Percentiles rank a stretch among this genome's conserved stretches.
phyloP scores from a whole-genome alignment of 2,329 filamentous ascomycete species.

The Nemania sp. region DNA sequence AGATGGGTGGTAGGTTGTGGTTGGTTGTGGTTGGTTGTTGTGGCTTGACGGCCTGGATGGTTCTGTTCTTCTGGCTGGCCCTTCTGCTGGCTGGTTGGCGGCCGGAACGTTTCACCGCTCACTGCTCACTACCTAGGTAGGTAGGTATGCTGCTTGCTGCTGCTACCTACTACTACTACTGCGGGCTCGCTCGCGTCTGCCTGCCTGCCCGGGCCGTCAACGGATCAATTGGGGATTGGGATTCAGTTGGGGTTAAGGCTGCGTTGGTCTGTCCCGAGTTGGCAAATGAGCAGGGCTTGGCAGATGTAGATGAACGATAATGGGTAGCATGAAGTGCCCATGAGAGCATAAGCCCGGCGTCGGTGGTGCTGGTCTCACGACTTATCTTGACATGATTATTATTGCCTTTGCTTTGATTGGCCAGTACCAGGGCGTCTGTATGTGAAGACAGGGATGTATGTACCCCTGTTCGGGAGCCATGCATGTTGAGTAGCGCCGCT shows the following conservation, averaged over 20 bases:
- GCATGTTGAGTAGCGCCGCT: not conserved
- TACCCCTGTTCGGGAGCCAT: constrained; percentile 18
- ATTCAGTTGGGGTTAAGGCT: constrained; percentile 19
- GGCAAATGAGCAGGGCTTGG: constrained; percentile 35
- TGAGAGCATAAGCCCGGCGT: constrained; percentile 30
- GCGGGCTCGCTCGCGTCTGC: not conserved
- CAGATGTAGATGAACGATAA: constrained; percentile 28
- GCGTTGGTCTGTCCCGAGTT: constrained; percentile 22
- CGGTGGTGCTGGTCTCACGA: constrained; percentile 24
- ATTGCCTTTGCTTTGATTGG: constrained; percentile 35
- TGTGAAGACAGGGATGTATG: constrained; percentile 17
- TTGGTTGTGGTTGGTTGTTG: no score
- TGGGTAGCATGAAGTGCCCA: no score
- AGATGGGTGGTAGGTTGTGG: not conserved
- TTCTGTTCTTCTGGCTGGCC: not conserved
- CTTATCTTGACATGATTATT: constrained; percentile 36
- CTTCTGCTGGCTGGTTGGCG: not conserved
- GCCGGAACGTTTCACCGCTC: constrained; percentile 21
- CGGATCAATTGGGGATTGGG: not conserved
- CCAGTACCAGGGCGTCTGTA: not conserved
- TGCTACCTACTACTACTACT: not conserved
- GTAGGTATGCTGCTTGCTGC: not conserved
- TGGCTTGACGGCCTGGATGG: not conserved
- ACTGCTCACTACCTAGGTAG: no score
- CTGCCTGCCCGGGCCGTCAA: constrained; percentile 6